A percentile compares a stretch with the other conserved stretches of the same genome.
Evolutionary conservation across 192 early-diverging fungal genomes (phyloP).

Genomic region (Coemansia sp.): DNA sequence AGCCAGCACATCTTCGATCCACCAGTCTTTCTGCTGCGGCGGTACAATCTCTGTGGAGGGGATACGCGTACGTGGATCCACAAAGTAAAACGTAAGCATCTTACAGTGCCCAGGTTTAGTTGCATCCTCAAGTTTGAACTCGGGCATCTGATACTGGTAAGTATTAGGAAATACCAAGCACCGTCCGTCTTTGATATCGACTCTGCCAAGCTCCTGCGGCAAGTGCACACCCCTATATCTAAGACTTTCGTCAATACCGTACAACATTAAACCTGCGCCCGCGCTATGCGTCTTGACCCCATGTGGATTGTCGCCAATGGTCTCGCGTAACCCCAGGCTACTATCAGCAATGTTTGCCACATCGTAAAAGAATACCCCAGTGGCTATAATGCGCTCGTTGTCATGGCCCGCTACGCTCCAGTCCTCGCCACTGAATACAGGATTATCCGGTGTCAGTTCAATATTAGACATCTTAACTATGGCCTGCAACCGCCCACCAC

Average conservation of each 20-base stretch:
- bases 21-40: constrained; percentile 58
- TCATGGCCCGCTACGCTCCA: constrained; percentile 71
- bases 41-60: constrained; percentile 60
- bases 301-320: constrained; percentile 13
- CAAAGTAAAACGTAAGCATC: constrained; percentile 65
- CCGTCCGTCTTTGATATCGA: constrained; percentile 52
- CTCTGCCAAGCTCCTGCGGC: constrained; percentile 37
- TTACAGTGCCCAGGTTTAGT: constrained; percentile 60
- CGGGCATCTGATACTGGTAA: constrained; percentile 61
- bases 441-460: constrained; percentile 60
- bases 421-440: constrained; percentile 37
- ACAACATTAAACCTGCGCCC: constrained; percentile 7
- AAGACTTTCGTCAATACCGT: constrained; percentile 30
- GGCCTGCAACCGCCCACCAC: constrained; percentile 25
- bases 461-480: constrained; percentile 68
- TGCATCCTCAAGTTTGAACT: constrained; percentile 56
- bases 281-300: too few relatives aligned
- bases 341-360: constrained; percentile 61
- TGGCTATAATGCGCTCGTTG: constrained; percentile 65
- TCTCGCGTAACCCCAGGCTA: constrained; percentile 51
- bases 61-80: constrained; percentile 56
- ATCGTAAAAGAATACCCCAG: constrained; percentile 65
- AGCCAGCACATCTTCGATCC: neutral
- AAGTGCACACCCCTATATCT: neutral
- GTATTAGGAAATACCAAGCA: constrained; percentile 65